A percentile compares a stretch with the other conserved stretches of the same genome.
Evolutionary conservation across 1,284 basidiomycete genomes (phyloP).

Genomic region (Papiliotrema fonsecae): DNA sequence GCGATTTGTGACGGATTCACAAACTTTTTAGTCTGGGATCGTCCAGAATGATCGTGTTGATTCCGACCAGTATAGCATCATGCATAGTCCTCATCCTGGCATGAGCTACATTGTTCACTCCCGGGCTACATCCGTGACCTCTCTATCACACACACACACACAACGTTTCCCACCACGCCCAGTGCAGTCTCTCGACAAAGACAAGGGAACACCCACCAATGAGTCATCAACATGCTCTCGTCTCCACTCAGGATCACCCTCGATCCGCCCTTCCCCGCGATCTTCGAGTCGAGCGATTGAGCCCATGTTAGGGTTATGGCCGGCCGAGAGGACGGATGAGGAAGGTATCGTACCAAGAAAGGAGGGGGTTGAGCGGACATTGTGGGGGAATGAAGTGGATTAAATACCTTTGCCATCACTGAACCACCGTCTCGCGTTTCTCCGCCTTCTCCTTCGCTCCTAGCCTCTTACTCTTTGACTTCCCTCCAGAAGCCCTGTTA

Average conservation of each 20-base stretch:
- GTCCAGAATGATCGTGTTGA: constrained; percentile 85
- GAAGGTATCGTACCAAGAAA: constrained; percentile 16
- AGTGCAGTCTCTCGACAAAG: too few species aligned
- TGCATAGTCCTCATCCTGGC: constrained; percentile 79
- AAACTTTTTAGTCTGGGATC: constrained; percentile 87
- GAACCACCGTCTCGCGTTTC: too few species aligned
- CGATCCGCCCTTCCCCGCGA: constrained; percentile 67
- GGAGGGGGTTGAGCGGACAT: constrained; percentile 5
- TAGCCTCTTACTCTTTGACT: too few species aligned
- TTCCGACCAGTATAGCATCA: constrained; percentile 85
- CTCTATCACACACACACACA: too few species aligned
- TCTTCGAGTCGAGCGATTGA: constrained; percentile 89
- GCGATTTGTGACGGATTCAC: constrained; percentile 25
- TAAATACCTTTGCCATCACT: too few species aligned
- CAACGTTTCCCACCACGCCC: too few species aligned
- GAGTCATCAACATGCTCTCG: constrained; percentile 92
- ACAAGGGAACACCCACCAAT: constrained; percentile 77
- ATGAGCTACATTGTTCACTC: not conserved
- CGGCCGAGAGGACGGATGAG: constrained; percentile 17
- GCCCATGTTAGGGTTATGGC: constrained; percentile 83
- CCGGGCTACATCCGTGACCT: not conserved
- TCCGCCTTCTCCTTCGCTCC: too few species aligned
- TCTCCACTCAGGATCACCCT: constrained; percentile 78
- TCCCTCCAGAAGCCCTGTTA: too few species aligned
- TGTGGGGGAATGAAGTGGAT: not conserved